These are phyloP conservation scores for Pythium rhizo-oryzae DNA, from an alignment of 352 stramenopile genomes.

Conservation along the genomic window DNA sequence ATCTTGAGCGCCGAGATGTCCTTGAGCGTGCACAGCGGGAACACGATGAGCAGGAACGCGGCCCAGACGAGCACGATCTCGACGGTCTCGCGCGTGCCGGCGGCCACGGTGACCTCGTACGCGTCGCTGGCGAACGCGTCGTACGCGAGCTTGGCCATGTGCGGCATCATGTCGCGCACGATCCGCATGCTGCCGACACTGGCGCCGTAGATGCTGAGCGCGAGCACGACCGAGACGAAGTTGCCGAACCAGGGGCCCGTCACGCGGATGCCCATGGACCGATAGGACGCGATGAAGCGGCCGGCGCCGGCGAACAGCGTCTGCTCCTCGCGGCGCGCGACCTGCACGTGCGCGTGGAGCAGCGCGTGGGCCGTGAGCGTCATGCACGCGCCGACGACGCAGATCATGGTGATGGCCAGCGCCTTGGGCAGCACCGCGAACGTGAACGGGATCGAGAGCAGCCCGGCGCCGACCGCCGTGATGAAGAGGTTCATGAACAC, in stretches of 20 bases:
- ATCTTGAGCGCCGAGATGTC: slow-evolving; percentile 65
- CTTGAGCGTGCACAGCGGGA: slow-evolving; percentile 74
- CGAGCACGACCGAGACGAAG: slow-evolving; percentile 65
- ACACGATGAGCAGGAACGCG: slow-evolving; percentile 56
- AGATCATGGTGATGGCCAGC: slow-evolving; percentile 43
- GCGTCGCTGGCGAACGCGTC: neutral
- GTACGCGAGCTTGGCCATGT: slow-evolving; percentile 44
- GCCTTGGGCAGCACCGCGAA: slow-evolving; percentile 58
- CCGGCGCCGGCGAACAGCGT: slow-evolving; percentile 48
- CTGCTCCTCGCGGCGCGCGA: slow-evolving; percentile 47
- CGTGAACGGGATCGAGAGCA: slow-evolving; percentile 74
- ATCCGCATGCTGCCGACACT: slow-evolving; percentile 76
- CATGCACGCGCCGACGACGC: slow-evolving; percentile 55
- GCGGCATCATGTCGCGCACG: slow-evolving; percentile 64
- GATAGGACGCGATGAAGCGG: slow-evolving; percentile 62
- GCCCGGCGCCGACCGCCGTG: slow-evolving; percentile 70
- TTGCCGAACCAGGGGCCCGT: slow-evolving; percentile 51
- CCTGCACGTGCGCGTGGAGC: slow-evolving; percentile 58
- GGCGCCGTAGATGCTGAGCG: slow-evolving; percentile 67
- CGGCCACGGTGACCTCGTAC: slow-evolving; percentile 1
- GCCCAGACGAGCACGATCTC: slow-evolving; percentile 46
- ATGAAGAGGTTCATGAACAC: slow-evolving; percentile 82
- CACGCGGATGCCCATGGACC: slow-evolving; percentile 44
- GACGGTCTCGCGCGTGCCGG: slow-evolving; percentile 31
- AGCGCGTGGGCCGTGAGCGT: slow-evolving; percentile 52